Evolutionary conservation across 768 basidiomycete species (phyloP).

Genomic region (Tubosaeta brunneosetosa): DNA sequence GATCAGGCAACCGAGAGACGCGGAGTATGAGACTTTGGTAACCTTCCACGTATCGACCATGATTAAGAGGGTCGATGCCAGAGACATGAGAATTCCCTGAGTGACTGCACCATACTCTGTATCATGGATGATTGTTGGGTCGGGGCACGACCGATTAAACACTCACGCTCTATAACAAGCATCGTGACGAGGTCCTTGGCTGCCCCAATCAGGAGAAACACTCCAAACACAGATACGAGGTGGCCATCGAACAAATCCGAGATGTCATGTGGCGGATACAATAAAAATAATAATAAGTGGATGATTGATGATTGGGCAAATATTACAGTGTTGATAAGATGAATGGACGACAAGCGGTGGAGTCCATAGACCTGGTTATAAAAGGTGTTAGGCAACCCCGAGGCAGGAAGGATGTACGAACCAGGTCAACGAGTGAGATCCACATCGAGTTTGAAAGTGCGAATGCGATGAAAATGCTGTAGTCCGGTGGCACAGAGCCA

Average conservation of each 20-base stretch:
- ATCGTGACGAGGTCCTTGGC: slow-evolving; percentile 16
- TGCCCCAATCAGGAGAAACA: slow-evolving; percentile 14
- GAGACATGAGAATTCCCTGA: slow-evolving; percentile 18
- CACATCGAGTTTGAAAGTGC: slow-evolving; percentile 20
- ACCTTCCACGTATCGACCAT: slow-evolving; percentile 9
- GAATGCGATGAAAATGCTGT: slow-evolving; percentile 13
- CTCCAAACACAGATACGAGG: slow-evolving; percentile 10
- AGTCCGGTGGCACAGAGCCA: slow-evolving; percentile 2
- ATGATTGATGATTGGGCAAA: slow-evolving; percentile 22
- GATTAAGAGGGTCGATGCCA: slow-evolving; percentile 8
- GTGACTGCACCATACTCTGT: slow-evolving; percentile 30
- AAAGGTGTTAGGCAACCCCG: not conserved
- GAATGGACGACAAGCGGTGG: slow-evolving; percentile 12
- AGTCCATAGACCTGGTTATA: slow-evolving; percentile 20
- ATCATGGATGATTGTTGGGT: not conserved
- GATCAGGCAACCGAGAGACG: slow-evolving; percentile 15
- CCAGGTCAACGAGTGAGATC: slow-evolving; percentile 22
- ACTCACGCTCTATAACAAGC: slow-evolving; percentile 25
- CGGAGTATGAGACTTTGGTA: slow-evolving; percentile 6
- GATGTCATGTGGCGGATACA: slow-evolving; percentile 1
- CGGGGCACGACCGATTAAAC: not conserved
- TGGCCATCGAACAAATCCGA: slow-evolving; percentile 1
- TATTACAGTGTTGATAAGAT: slow-evolving; percentile 22
- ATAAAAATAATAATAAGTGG: slow-evolving; percentile 13
- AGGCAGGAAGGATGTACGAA: slow-evolving; percentile 7